phyloP scores from a whole-genome alignment of 2,329 filamentous ascomycete species.

The Fusarium siculi region DNA sequence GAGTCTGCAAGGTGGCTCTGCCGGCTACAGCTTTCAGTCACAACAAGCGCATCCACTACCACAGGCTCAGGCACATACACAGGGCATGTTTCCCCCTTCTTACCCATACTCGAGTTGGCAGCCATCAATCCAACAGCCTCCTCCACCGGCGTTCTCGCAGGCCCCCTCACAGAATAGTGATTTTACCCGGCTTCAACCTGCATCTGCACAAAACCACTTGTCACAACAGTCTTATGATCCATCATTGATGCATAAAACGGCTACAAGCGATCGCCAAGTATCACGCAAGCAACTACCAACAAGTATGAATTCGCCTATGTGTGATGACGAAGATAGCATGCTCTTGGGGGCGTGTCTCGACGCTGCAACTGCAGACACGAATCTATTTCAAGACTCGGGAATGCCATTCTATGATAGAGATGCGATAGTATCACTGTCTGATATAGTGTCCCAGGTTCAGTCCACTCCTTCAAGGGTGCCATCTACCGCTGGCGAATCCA shows the following conservation, averaged over 20 bases:
- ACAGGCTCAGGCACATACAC: neutral
- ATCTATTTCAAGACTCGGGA: neutral
- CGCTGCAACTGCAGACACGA: neutral
- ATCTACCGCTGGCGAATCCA: constrained; percentile 25
- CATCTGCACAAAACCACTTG: neutral
- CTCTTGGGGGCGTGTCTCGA: neutral
- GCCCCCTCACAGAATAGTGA: neutral
- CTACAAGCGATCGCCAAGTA: neutral
- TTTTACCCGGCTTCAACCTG: neutral
- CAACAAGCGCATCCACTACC: neutral
- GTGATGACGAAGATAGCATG: neutral
- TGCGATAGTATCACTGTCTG: neutral
- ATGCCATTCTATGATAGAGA: neutral
- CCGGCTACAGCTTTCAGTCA: neutral
- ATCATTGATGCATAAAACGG: neutral
- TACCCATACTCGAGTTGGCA: neutral
- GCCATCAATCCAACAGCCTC: neutral
- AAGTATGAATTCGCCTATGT: neutral
- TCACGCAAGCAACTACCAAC: neutral
- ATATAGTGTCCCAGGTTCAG: constrained; percentile 8
- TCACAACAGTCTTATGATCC: neutral
- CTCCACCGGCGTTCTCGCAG: neutral
- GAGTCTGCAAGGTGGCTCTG: neutral
- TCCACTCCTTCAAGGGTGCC: constrained; percentile 25
- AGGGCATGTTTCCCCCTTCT: neutral